Evolutionary conservation across 1,139 yeast species (phyloP).

Genomic region (Tardiomyces digboiensis): DNA sequence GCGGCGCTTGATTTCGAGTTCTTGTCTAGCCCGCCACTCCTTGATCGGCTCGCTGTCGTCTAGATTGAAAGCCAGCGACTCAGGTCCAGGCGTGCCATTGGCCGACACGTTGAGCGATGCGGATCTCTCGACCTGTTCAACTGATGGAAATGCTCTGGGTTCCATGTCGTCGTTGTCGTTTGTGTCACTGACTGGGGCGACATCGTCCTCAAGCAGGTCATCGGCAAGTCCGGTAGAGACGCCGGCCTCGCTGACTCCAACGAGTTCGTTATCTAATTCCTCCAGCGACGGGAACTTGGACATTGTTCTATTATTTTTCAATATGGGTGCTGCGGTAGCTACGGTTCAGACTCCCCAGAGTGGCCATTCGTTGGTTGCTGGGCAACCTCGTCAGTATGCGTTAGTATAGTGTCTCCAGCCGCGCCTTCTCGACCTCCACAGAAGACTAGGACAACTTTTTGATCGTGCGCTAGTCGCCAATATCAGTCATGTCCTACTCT

Average conservation of each 20-base stretch:
- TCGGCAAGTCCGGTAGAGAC: slow-evolving; percentile 19
- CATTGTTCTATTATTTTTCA: slow-evolving; percentile 34
- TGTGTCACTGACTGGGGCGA: slow-evolving; percentile 56
- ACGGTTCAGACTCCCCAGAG: too few relatives aligned
- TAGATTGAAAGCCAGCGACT: slow-evolving; percentile 18
- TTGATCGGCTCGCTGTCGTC: slow-evolving; percentile 27
- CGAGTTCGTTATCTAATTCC: slow-evolving; percentile 29
- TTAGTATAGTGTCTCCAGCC: background rate
- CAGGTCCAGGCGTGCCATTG: slow-evolving; percentile 13
- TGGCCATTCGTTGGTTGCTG: too few relatives aligned
- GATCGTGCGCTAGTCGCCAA: too few relatives aligned
- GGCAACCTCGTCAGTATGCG: too few relatives aligned
- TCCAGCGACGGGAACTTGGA: slow-evolving; percentile 84
- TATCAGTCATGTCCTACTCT: slow-evolving; percentile 47
- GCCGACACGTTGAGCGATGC: slow-evolving; percentile 2
- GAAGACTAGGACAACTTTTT: slow-evolving; percentile 3
- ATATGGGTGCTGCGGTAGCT: too few relatives aligned
- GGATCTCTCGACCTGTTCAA: slow-evolving; percentile 28
- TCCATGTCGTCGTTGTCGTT: slow-evolving; percentile 47
- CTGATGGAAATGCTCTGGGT: slow-evolving; percentile 36
- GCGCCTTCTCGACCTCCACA: background rate
- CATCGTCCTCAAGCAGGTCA: slow-evolving; percentile 38
- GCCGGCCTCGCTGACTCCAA: slow-evolving; percentile 12
- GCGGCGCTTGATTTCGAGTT: slow-evolving; percentile 70
- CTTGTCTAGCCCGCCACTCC: slow-evolving; percentile 84